Evolutionary conservation across 345 rosid species (phyloP).

Genomic region (Eucalyptus dawsonii): DNA sequence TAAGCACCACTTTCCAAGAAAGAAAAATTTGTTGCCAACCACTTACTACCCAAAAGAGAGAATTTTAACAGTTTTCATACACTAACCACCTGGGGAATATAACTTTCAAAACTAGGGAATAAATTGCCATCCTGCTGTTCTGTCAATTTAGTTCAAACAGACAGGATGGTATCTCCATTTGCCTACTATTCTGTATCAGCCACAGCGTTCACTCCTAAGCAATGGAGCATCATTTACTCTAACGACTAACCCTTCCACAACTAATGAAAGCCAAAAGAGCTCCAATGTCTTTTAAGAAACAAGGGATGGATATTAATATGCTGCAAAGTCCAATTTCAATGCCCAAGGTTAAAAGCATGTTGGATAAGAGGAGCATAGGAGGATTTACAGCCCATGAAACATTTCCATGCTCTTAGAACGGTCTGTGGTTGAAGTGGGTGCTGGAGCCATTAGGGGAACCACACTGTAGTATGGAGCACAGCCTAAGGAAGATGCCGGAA

Average conservation of each 20-base stretch:
- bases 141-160: not conserved
- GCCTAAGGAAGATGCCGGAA: conserved; percentile 33
- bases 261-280: not conserved
- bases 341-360: not conserved
- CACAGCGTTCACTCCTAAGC: not conserved
- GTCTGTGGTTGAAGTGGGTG: conserved; percentile 32
- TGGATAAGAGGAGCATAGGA: not conserved
- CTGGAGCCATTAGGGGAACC: conserved; percentile 55
- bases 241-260: not conserved
- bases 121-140: not conserved
- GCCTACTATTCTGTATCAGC: not conserved
- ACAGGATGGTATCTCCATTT: not conserved
- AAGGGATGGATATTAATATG: not conserved
- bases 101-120: not conserved
- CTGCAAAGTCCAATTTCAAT: not conserved
- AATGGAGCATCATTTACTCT: not conserved
- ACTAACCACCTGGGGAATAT: not conserved
- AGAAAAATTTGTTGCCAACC: not conserved
- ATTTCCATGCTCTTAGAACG: conserved; percentile 47
- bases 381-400: conserved; percentile 70
- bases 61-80: not conserved
- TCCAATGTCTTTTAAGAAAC: not conserved
- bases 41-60: not conserved
- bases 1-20: not conserved
- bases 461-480: conserved; percentile 72